Conservation (phyloP, 2,329 filamentous ascomycete genomes). For the Paecilomyces niveus region DNA sequence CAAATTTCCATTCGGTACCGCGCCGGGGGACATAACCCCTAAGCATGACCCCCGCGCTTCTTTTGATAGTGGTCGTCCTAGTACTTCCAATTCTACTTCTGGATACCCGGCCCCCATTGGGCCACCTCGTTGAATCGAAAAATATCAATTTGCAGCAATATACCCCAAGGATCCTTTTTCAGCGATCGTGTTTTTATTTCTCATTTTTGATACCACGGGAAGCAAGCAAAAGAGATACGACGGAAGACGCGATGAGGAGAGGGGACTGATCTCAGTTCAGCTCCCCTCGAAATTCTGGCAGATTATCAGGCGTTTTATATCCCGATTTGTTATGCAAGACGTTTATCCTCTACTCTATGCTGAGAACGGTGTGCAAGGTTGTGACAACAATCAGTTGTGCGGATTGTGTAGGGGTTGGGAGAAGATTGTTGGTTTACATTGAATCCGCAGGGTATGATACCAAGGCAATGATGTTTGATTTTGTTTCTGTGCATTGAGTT, state of each 20-base stretch:
- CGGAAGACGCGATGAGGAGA: not conserved
- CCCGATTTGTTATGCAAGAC: constrained; percentile 1
- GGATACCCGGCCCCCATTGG: constrained; percentile 91
- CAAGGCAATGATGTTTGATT: constrained; percentile 3
- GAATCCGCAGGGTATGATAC: constrained; percentile 1
- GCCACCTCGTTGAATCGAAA: constrained; percentile 72
- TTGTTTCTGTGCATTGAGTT: not conserved
- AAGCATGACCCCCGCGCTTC: constrained; percentile 78
- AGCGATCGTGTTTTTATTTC: constrained; percentile 26
- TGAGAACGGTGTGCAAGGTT: not conserved
- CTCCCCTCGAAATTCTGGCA: not conserved
- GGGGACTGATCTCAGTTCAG: not conserved
- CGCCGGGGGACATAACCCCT: constrained; percentile 72
- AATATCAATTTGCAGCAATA: constrained; percentile 39
- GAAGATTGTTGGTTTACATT: not conserved
- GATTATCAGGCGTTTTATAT: constrained; percentile 1
- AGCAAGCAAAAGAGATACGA: constrained; percentile 7
- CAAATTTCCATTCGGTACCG: constrained; percentile 57
- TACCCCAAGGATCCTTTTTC: constrained; percentile 33
- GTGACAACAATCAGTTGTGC: not conserved
- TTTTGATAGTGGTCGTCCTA: constrained; percentile 84
- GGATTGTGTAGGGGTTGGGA: constrained; percentile 2
- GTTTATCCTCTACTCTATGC: not conserved
- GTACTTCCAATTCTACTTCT: constrained; percentile 94
- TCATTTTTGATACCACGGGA: constrained; percentile 25